Evolutionary conservation across 2,329 filamentous ascomycete species (phyloP), one percentile per base, ranked within the genome.

Genomic region (Alternaria panax): DNA sequence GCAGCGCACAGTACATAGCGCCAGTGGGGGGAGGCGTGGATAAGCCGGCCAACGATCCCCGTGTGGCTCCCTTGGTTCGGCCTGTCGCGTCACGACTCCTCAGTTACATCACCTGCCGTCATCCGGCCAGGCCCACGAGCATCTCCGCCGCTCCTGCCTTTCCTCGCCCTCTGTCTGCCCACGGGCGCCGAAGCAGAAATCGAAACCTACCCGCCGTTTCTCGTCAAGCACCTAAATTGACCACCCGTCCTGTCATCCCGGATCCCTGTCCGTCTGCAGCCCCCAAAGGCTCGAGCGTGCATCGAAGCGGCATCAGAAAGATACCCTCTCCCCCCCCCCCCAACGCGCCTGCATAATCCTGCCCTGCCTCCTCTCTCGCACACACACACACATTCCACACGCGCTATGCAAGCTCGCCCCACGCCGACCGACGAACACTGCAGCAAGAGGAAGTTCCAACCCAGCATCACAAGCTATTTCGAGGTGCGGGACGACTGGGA

Each of bases 401-500:
- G 60, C 63, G 57, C 64, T 63, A 57, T 62, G 63, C 59, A 52
- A 42, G 27, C 36, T 48, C 51, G 51, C 61, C 34, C 38, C 22
- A 51, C 61, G 36, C 65, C 58, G 55, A 74, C 70, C 42, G 51
- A 66, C 53, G 59, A 61, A 51, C 76, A 77, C 67, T 68, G 74
- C 58, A 74, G 70, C 65, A 83, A 83, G 72, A 75, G 79, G 52
- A 79, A 72, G 55, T 81, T 75, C 71, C 80, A 81, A 67, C 80
- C 80, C 12, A 76, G 78, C 50, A 82, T 83, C 60, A 80, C 78
- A 46, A 77, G 72, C 62, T 82, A 76, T 75, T 82, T 83, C 61
- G 64, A 73, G 36, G 68, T 70, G 56, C 63, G 66, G 50, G 66
- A 65, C 62, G 45, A 56, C 46, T 62, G 51, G 42, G 65, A 71